These are phyloP conservation scores for Leccinellum rugosiceps DNA, from an alignment of 768 basidiomycete genomes.

Conservation along the genomic window DNA sequence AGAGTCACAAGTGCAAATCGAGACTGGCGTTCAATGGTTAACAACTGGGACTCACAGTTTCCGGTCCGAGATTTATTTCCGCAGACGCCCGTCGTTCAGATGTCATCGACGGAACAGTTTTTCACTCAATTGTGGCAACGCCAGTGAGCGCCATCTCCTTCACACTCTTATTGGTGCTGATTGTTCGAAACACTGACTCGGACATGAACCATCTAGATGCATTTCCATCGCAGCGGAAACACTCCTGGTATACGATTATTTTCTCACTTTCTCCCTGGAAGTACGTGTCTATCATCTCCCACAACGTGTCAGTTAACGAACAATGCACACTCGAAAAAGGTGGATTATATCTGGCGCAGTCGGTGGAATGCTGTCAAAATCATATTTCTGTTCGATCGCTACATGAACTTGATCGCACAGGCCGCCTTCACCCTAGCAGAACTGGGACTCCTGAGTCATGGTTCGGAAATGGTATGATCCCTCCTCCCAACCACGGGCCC, in stretches of 20 bases:
- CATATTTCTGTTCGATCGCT: conserved; percentile 18
- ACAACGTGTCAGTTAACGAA: not conserved
- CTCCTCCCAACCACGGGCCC: not conserved
- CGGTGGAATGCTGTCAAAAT: conserved; percentile 11
- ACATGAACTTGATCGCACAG: conserved; percentile 11
- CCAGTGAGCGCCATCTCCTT: not conserved
- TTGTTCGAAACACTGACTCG: too few species aligned
- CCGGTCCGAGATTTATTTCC: too few species aligned
- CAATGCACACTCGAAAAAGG: not conserved
- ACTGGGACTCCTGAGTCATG: conserved; percentile 9
- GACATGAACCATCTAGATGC: not conserved
- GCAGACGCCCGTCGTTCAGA: not conserved
- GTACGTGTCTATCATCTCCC: not conserved
- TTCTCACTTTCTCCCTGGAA: conserved; percentile 17
- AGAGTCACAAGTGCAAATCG: too few species aligned
- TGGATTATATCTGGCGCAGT: conserved; percentile 8
- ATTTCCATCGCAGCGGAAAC: conserved; percentile 3
- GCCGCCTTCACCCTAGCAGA: conserved; percentile 7
- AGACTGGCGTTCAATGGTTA: too few species aligned
- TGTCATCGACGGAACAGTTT: not conserved
- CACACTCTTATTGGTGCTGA: not conserved
- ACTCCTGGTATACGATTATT: conserved; percentile 14
- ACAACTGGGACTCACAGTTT: too few species aligned
- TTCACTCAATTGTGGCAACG: not conserved
- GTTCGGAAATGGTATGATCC: conserved; percentile 7